Conservation (phyloP, 2,329 filamentous ascomycete species). For the Teratosphaeriaceae sp. region DNA sequence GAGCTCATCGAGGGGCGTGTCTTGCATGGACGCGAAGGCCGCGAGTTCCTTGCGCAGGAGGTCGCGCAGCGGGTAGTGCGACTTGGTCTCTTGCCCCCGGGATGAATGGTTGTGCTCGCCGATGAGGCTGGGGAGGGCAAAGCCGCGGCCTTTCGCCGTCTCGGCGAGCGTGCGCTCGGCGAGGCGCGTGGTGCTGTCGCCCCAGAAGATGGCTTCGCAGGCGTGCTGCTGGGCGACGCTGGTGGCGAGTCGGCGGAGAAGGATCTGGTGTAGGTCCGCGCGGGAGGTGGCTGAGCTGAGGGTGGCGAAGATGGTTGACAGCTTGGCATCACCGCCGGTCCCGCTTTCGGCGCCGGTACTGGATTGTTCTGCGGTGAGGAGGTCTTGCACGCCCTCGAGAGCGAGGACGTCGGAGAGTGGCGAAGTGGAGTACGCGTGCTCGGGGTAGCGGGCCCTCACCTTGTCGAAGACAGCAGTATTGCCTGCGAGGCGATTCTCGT, state of each 20-base stretch:
- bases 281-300: conserved; percentile 58
- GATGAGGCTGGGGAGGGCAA: conserved; percentile 72
- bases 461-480: conserved; percentile 10
- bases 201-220: conserved; percentile 71
- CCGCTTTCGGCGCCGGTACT: too few relatives aligned
- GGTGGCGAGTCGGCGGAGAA: conserved; percentile 67
- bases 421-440: conserved; percentile 56
- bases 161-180: conserved; percentile 80
- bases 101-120: too few relatives aligned
- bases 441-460: conserved; percentile 56
- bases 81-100: too few relatives aligned
- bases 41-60: conserved; percentile 74
- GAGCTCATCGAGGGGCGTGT: conserved; percentile 33
- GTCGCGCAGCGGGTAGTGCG: conserved; percentile 80
- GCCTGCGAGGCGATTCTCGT: neutral
- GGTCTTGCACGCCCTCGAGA: conserved; percentile 5
- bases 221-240: conserved; percentile 51
- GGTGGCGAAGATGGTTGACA: neutral
- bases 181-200: conserved; percentile 79
- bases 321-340: too few relatives aligned
- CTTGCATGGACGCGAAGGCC: conserved; percentile 48
- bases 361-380: neutral
- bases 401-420: conserved; percentile 54
- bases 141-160: conserved; percentile 86
- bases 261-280: conserved; percentile 63